phyloP scores from a whole-genome alignment of 2,329 filamentous ascomycete species.

The Diplodia mutila region DNA sequence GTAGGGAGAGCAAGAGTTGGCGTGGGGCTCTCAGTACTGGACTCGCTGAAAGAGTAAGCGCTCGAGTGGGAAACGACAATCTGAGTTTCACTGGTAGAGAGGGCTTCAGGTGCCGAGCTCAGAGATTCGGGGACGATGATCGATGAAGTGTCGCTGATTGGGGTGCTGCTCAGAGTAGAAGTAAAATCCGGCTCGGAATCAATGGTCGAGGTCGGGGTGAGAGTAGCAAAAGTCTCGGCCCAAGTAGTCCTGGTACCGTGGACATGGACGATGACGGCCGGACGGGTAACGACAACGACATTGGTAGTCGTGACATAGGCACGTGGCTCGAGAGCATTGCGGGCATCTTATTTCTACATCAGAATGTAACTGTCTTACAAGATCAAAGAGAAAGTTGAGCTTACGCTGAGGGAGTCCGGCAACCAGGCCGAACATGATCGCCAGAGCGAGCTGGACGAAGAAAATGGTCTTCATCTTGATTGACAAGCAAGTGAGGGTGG shows the following conservation, averaged over 20 bases:
- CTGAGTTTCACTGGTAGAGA: background rate
- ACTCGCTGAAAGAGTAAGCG: background rate
- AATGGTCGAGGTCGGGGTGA: background rate
- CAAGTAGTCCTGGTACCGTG: slow-evolving; percentile 1
- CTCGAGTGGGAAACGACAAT: background rate
- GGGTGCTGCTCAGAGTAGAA: background rate
- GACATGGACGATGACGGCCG: slow-evolving; percentile 18
- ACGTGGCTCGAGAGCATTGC: slow-evolving; percentile 3
- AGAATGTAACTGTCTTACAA: background rate
- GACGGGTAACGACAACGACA: slow-evolving; percentile 12
- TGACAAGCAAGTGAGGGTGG: background rate
- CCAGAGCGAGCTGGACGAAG: slow-evolving; percentile 18
- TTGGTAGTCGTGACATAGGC: slow-evolving; percentile 12
- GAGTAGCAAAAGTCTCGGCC: background rate
- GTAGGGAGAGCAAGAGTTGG: background rate
- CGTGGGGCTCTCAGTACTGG: background rate
- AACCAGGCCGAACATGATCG: slow-evolving; percentile 10
- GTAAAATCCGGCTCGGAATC: background rate
- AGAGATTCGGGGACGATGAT: too few relatives aligned
- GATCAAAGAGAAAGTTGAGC: background rate
- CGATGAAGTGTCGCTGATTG: background rate
- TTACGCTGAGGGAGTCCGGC: slow-evolving; percentile 13
- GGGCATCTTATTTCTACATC: background rate
- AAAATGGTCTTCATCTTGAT: slow-evolving; percentile 21
- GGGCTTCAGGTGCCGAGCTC: background rate